Conservation (phyloP, 2,329 filamentous ascomycete genomes). For the Apiospora arundinis region DNA sequence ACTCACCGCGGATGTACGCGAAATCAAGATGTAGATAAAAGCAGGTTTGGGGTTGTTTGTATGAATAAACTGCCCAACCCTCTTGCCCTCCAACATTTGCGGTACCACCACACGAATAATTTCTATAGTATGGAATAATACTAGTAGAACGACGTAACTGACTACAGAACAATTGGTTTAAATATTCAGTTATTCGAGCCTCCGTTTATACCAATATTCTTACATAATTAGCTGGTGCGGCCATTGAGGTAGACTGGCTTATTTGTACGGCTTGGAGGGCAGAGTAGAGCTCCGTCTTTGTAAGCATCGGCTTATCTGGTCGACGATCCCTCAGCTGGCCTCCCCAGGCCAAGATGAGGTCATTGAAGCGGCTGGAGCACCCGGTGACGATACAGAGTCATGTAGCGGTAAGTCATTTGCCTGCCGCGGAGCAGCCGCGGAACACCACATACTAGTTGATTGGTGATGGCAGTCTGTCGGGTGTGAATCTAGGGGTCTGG, state of each 20-base stretch:
- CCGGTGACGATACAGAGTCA: neutral
- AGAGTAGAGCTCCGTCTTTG: neutral
- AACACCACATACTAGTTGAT: neutral
- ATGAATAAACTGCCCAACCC: too few relatives aligned
- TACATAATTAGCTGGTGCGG: too few relatives aligned
- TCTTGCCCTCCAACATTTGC: too few relatives aligned
- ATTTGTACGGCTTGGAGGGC: too few relatives aligned
- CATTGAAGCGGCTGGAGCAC: slow-evolving; percentile 2
- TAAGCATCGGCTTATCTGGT: neutral
- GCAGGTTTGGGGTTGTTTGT: too few relatives aligned
- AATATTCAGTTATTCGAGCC: too few relatives aligned
- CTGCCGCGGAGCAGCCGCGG: neutral
- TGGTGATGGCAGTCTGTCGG: neutral
- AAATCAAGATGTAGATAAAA: neutral
- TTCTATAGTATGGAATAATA: too few relatives aligned
- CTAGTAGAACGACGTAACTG: too few relatives aligned
- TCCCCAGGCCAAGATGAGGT: neutral
- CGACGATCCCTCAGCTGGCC: neutral
- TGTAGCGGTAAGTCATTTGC: neutral
- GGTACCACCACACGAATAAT: too few relatives aligned
- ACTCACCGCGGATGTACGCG: neutral
- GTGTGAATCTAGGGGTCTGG: neutral
- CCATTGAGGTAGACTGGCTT: too few relatives aligned
- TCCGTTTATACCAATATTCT: too few relatives aligned
- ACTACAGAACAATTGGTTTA: too few relatives aligned